Evolutionary conservation across 202 grass and related monocot genomes (phyloP).

Genomic region (Saccharum hybrid): DNA sequence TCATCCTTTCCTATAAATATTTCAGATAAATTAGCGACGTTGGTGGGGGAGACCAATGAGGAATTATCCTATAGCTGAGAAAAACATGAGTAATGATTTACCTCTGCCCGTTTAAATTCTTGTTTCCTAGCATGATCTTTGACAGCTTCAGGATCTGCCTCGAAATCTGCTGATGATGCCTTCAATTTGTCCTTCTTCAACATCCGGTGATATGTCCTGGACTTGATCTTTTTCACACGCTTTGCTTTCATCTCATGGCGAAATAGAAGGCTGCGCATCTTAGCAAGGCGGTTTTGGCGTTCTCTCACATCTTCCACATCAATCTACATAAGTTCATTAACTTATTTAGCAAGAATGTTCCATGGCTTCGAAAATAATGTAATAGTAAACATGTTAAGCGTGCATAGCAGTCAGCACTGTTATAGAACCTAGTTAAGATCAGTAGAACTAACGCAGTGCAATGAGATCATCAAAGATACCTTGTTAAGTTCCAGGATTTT

Average conservation of each 20-base stretch:
- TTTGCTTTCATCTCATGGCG: conserved; percentile 93
- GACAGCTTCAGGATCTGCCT: conserved; percentile 79
- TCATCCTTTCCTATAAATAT: conserved; percentile 80
- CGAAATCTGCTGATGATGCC: conserved; percentile 60
- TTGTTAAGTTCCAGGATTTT: conserved; percentile 95
- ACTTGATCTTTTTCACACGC: conserved; percentile 94
- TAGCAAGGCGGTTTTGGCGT: conserved; percentile 80
- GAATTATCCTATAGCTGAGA: background rate
- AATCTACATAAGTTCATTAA: conserved; percentile 57
- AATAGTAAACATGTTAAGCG: background rate
- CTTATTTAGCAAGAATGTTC: conserved; percentile 27
- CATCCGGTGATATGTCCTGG: conserved; percentile 93
- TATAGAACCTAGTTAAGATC: background rate
- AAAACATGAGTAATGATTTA: conserved; percentile 26
- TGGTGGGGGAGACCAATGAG: background rate
- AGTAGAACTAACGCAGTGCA: background rate
- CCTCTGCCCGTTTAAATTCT: conserved; percentile 92
- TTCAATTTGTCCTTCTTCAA: conserved; percentile 85
- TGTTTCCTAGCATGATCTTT: conserved; percentile 76
- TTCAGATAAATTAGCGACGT: conserved; percentile 34
- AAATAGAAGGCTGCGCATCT: conserved; percentile 97
- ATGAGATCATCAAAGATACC: conserved; percentile 54
- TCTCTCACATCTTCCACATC: conserved; percentile 79
- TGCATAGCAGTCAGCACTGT: background rate
- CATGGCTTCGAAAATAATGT: conserved; percentile 17